Evolutionary conservation across 2,329 filamentous ascomycete species (phyloP), one percentile per base, ranked within the genome.

Genomic region (Diatrype stigma): DNA sequence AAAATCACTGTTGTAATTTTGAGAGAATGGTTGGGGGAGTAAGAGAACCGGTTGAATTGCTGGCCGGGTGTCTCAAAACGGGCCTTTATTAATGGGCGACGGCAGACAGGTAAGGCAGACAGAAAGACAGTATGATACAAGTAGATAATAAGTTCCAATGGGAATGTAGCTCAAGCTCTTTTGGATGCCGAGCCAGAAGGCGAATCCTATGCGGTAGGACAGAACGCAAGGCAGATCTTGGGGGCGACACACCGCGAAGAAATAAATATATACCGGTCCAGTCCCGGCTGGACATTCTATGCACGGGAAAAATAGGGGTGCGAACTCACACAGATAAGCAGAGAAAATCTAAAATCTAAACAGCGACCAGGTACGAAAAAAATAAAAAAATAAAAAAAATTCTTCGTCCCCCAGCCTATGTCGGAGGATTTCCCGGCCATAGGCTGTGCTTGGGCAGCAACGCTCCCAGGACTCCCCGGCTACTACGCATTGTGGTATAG

Each of bases 361-460:
- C 6, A 37, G 47, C 53, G 53, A 59, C 56, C 53, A 51, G 53
- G 52, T 46, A 58, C 53, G 55, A 56, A 60, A 59, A 58, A 53
- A 56, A 56, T 54, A 50, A 51, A 48, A 34, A 45, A 37, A 32
- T 40, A 44, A 45, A 56, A 56, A 59, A 61, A 61, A 55, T 55
- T 57, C 49, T 53, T 61, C 53, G 53, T 54, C 59, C 55, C 58
- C 55, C 60, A 68, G 63, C 64, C 62, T 68, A 65, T 67, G 62
- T 62, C 63, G 64, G 67, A 67, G 60, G 60, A 58, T 59, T 56
- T 64, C 63, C 60, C 59, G 60, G 65, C 63, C 54, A 58, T 48
- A 58, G 45, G 65, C 62, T 63, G 56, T 62, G 62, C 61, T 73
- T 71, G 70, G 70, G 70, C 70, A 73, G 67, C 70, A 73, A 73